Evolutionary conservation across 2,329 filamentous ascomycete genomes (phyloP), one percentile per base, ranked within the genome.

Genomic region (Calonectria crousiana): DNA sequence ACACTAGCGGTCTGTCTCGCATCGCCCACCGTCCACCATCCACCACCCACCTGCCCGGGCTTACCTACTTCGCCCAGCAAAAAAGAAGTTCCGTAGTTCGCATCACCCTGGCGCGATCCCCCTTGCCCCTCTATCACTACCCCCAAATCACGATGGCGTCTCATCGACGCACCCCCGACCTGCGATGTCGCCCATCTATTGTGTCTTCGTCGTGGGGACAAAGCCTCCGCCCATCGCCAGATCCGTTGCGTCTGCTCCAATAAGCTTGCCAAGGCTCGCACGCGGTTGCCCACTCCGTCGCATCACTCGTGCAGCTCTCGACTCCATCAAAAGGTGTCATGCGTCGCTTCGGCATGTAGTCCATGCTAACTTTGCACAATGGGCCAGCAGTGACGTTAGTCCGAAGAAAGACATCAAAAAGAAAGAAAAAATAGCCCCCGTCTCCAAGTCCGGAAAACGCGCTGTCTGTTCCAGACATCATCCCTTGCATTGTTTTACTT

Each of bases 321-420:
- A 71, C 75, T 72, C 60, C 74, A 65, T 51, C 52, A 51, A 49
- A 69, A 68, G 47, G 75, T 80, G 76, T 76, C 76, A 79, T 79
- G 77, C 69, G 71, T 78, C 75, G 65, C 71, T 75, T 67, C 64
- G 67, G 71, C 73, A 71, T 75, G 65, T 74, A 32, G 26, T 38
- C 23, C 30, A 69, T 60, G 70, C 41, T 65, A 47, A 72, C 70
- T 62, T 53, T 71, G 56, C 26, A n/a, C 68, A 23, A 65, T 56
- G 49, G 68, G 26, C 34, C 68, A 49, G 68, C 26, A 71, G 58
- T 71, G 49, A 47, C 58, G 28, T 52, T 66, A 34, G 56, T 60
- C 32, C 20, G 23, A 8, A 11, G 34, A 28, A 62, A 11, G 4
- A 20, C 53, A 11, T 32, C 34, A 62, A 30, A 56, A 62, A 41